Evolutionary conservation across 2,329 filamentous ascomycete genomes (phyloP), one percentile per base, ranked within the genome.

Genomic region (Fusarium verticillioides): DNA sequence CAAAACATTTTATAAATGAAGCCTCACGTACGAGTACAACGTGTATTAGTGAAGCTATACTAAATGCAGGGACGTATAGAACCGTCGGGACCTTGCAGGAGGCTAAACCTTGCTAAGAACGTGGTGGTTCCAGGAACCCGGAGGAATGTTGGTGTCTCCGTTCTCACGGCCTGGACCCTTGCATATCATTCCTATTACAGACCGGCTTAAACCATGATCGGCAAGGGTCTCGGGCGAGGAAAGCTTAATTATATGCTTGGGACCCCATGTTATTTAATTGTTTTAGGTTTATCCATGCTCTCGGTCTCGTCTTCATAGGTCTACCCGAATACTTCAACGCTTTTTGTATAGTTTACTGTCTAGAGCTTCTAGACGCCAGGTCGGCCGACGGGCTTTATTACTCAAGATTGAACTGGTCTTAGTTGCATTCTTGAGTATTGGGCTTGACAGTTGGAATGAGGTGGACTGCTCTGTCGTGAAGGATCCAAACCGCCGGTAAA

Each of bases 1-100:
- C 13, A 30, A 59, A 40, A 28, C 42, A 65, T 65, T 70, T 53
- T 69, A 69, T 69, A 69, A 44, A 49, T 40, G 19, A 26, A 15
- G 26, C 23, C 30, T 26, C 32, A 26, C 42, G 21, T 34, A 21
- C 19, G 30, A 42, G 15, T 1, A 12, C 3, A 15, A 23, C 42
- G n/a, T 52, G 21, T 52, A n/a, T 28, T 37, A 2, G 15, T 23
- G n/a, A 46, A 18, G 42, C 52, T 69, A 54, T 54, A 19, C 66
- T 54, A 4, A 37, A 69, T 69, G 46, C 66, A 70, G 66, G 59
- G 23, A 47, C 65, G 30, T 42, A n/a, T 15, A 42, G 36, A 39
- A 28, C 28, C 16, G 42, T 30, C 32, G 26, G 46, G 52, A 44
- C 66, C 66, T 69, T 70, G 32, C 66, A 65, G 40, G 28, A n/a